Evolutionary conservation across 148 eudicot species (phyloP).

Genomic region (Rhododendron williamsianum): DNA sequence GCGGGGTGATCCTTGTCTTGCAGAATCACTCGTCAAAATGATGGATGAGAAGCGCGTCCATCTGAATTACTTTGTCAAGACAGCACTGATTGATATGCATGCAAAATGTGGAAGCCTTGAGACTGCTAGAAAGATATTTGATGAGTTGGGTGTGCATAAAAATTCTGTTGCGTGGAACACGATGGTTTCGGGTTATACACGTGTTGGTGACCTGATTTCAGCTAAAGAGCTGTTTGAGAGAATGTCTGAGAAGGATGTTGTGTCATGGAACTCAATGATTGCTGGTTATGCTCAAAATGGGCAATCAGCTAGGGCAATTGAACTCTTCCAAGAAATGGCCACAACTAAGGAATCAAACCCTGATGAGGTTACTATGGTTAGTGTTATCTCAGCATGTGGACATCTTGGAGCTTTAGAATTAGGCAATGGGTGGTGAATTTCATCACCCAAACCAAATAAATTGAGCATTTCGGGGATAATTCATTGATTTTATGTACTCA

Average conservation of each 20-base stretch:
- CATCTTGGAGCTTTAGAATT: conserved; percentile 62
- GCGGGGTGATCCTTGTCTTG: conserved; percentile 40
- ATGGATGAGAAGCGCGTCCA: conserved; percentile 27
- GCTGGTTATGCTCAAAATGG: conserved; percentile 73
- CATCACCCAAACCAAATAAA: conserved; percentile 22
- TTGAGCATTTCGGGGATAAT: conserved; percentile 48
- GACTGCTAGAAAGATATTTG: conserved; percentile 38
- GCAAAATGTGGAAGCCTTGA: conserved; percentile 51
- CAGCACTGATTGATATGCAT: conserved; percentile 57
- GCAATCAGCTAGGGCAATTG: conserved; percentile 44
- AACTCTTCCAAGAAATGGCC: conserved; percentile 53
- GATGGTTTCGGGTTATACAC: conserved; percentile 60
- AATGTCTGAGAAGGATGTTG: conserved; percentile 34
- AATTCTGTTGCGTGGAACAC: conserved; percentile 48
- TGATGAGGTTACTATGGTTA: conserved; percentile 56
- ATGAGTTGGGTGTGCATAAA: conserved; percentile 28
- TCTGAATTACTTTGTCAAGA: conserved; percentile 38
- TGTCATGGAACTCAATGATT: conserved; percentile 72
- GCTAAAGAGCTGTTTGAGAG: conserved; percentile 48
- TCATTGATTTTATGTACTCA: conserved; percentile 64
- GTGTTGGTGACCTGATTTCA: conserved; percentile 43
- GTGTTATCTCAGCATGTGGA: conserved; percentile 66
- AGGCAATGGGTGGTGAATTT: conserved; percentile 40
- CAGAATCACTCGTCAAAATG: conserved; percentile 36
- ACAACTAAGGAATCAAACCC: conserved; percentile 24